Evolutionary conservation across 1,139 yeast species (phyloP), one percentile per base, ranked within the genome.

Genomic region (Pichia sp.): DNA sequence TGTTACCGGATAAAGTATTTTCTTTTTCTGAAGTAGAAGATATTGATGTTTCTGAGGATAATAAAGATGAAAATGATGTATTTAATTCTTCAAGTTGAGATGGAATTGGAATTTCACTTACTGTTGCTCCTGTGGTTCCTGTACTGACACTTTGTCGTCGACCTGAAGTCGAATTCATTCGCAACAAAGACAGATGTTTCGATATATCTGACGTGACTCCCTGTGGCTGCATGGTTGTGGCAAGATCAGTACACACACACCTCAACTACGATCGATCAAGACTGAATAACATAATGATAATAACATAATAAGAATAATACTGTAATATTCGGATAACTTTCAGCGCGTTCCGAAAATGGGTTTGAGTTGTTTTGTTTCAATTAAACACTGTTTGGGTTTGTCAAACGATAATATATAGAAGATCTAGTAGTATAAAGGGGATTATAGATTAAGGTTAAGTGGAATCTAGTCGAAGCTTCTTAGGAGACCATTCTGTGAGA

Each of bases 401-500:
- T 6, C 8, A 21, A 21, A 21, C 8, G 6, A 31, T 31, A 31
- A 14, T 14, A 28, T 31, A 16, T 18, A 31, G 6, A 32, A 9
- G 21, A 6, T 23, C 8, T 21, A 21, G 23, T 6, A 21, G 6
- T 21, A 6, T 21, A 21, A 6, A 21, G 6, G 23, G 9, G 9
- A 9, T 7, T 21, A 21, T 21, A 21, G 23, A 21, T 26, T 26
- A 6, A 29, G 10, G 19, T 18, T 40, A 50, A 23, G 34, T 41
- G 5, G 52, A 48, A 33, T 46, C 53, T 10, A 50, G 28, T 29
- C 50, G 46, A 8, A 46, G 35, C 33, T 37, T 49, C 31, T 40
- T 38, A 15, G 51, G 52, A 6, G 52, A 48, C 61, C 61, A 57
- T 5, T 41, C 48, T 3, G 58, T 48, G 10, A 55, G 25, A 15